Conservation (phyloP, 495 filamentous ascomycete genomes). For the Pseudevernia furfuracea region DNA sequence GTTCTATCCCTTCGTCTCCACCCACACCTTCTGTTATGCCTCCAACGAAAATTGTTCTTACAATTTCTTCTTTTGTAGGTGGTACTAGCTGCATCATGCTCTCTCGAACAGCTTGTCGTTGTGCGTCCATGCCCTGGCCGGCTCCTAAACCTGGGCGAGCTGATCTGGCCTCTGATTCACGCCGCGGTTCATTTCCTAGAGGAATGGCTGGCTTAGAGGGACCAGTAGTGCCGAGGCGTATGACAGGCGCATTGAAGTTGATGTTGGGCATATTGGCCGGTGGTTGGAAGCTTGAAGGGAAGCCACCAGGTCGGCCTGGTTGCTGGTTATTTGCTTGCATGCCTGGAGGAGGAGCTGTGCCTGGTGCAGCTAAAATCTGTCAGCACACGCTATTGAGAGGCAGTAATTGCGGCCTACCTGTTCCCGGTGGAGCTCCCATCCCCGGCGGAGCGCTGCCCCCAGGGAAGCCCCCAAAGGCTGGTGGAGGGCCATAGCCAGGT, state of each 20-base stretch:
- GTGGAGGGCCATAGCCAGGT: constrained; percentile 61
- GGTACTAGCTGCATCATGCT: constrained; percentile 71
- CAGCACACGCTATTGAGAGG: constrained; percentile 13
- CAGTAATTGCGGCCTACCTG: constrained; percentile 54
- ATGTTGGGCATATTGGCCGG: constrained; percentile 93
- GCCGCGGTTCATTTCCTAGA: constrained; percentile 35
- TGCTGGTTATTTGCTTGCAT: constrained; percentile 62
- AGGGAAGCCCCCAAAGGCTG: constrained; percentile 65
- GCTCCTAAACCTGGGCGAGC: constrained; percentile 61
- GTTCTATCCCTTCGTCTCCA: constrained; percentile 76
- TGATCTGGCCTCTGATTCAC: constrained; percentile 44
- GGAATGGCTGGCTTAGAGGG: constrained; percentile 58
- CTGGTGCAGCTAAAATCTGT: constrained; percentile 68
- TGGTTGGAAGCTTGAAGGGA: constrained; percentile 80
- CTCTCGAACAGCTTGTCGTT: constrained; percentile 63
- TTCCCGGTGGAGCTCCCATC: constrained; percentile 71
- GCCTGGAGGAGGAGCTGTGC: constrained; percentile 68
- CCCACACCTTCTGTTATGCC: constrained; percentile 72
- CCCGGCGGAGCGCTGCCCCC: constrained; percentile 51
- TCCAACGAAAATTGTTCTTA: constrained; percentile 83
- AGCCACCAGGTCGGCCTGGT: constrained; percentile 64
- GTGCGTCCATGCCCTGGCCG: constrained; percentile 54
- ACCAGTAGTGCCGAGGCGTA: constrained; percentile 71
- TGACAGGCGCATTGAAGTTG: constrained; percentile 95
- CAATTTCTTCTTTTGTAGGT: constrained; percentile 81